Evolutionary conservation across 2,329 filamentous ascomycete genomes (phyloP).

Genomic region (Davidsoniella virescens): DNA sequence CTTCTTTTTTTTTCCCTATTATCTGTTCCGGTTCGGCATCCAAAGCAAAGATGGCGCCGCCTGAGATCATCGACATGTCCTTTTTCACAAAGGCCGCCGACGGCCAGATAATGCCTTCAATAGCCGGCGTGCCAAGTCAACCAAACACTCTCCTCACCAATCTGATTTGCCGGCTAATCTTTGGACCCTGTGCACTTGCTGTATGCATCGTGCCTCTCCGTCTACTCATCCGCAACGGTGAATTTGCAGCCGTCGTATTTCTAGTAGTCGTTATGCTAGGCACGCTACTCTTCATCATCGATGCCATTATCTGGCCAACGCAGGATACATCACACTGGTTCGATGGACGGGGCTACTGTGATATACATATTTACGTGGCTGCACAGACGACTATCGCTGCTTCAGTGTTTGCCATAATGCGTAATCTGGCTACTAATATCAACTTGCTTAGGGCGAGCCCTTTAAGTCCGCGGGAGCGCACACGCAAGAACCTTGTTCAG

Average conservation of each 20-base stretch:
- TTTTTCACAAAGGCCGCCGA: neutral
- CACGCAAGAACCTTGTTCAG: conserved; percentile 28
- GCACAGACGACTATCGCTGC: conserved; percentile 33
- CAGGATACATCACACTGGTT: conserved; percentile 35
- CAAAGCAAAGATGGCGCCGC: conserved; percentile 11
- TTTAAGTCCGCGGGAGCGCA: conserved; percentile 26
- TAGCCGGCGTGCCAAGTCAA: conserved; percentile 18
- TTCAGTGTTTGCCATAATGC: conserved; percentile 38
- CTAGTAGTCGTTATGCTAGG: conserved; percentile 28
- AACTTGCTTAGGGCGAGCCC: conserved; percentile 26
- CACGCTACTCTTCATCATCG: conserved; percentile 33
- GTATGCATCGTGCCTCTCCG: conserved; percentile 34
- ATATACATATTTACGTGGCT: conserved; percentile 30
- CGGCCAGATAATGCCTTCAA: conserved; percentile 5
- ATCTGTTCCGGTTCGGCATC: neutral
- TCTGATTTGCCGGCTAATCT: conserved; percentile 30
- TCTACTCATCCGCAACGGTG: conserved; percentile 34
- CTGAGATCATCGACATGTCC: conserved; percentile 11
- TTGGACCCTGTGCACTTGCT: conserved; percentile 29
- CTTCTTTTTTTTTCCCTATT: neutral
- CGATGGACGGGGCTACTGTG: conserved; percentile 36
- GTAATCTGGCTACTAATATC: conserved; percentile 35
- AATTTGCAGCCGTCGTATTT: conserved; percentile 36
- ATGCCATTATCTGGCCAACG: conserved; percentile 36
- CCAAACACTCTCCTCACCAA: conserved; percentile 24